Percentiles rank a stretch among this genome's conserved stretches.
These are phyloP conservation scores for Euryodendron excelsum DNA, from an alignment of 148 eudicot species.

Conservation along the genomic window DNA sequence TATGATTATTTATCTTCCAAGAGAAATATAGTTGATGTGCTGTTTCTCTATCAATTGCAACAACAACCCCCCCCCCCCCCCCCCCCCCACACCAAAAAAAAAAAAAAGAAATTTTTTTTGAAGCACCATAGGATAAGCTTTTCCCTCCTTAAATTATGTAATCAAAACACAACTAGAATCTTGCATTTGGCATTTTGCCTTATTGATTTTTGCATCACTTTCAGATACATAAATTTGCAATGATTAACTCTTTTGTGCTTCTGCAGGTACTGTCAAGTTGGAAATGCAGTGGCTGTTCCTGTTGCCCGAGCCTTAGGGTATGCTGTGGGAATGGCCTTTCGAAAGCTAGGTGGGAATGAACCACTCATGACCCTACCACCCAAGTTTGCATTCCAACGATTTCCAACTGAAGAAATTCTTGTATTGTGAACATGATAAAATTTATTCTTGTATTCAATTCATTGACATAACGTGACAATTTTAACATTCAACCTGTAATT, in stretches of 20 bases:
- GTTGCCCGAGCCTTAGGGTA: constrained; percentile 87
- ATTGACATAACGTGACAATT: neutral
- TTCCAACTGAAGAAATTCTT: constrained; percentile 18
- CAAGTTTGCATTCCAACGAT: constrained; percentile 51
- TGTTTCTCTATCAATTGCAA: neutral
- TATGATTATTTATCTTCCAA: constrained; percentile 9
- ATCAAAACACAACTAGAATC: no score
- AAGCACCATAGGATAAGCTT: no score
- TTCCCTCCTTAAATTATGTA: no score
- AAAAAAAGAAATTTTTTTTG: no score
- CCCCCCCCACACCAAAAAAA: neutral
- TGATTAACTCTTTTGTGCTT: neutral
- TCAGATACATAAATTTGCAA: neutral
- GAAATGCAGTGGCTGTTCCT: constrained; percentile 89
- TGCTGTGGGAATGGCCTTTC: constrained; percentile 75
- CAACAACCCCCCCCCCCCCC: neutral
- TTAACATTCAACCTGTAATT: neutral
- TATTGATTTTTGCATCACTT: neutral
- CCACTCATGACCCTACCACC: constrained; percentile 71
- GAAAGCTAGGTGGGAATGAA: constrained; percentile 51
- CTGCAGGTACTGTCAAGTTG: constrained; percentile 82
- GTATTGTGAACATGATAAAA: neutral
- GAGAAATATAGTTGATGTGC: neutral
- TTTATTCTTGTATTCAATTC: neutral
- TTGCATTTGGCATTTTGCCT: no score